These are phyloP conservation scores for Pyrrhoderma lamaoense DNA, from an alignment of 1,284 basidiomycete genomes.

Conservation along the genomic window DNA sequence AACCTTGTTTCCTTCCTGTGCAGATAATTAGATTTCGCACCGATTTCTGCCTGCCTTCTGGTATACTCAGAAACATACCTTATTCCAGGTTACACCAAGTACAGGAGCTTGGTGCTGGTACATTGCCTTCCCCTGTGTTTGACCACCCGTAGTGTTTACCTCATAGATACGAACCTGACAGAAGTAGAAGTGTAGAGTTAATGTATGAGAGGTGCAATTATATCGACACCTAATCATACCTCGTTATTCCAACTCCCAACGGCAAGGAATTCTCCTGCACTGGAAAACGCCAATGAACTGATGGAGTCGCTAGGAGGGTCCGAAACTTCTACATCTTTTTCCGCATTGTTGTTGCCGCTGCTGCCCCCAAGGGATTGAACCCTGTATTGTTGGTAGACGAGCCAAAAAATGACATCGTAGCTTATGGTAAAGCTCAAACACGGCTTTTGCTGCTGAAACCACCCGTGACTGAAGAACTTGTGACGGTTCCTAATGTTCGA, in stretches of 20 bases:
- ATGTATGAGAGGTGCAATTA: constrained; percentile 2
- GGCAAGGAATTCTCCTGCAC: constrained; percentile 61
- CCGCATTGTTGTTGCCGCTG: constrained; percentile 17
- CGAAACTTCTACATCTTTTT: constrained; percentile 60
- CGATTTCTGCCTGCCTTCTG: too few species aligned
- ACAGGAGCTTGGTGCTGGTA: constrained; percentile 81
- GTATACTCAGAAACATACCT: constrained; percentile 32
- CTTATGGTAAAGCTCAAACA: too few species aligned
- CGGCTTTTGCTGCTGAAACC: too few species aligned
- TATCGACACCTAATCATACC: constrained; percentile 35
- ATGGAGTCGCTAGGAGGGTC: constrained; percentile 72
- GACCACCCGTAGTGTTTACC: constrained; percentile 40
- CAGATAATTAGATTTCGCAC: too few species aligned
- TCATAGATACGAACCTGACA: constrained; percentile 56
- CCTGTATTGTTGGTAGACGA: constrained; percentile 15
- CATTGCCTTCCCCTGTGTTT: constrained; percentile 73
- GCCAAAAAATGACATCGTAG: constrained; percentile 37
- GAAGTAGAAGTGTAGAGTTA: neutral
- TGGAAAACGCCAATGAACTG: constrained; percentile 61
- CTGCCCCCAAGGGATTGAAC: constrained; percentile 26
- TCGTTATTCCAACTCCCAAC: constrained; percentile 77
- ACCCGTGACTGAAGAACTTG: too few species aligned
- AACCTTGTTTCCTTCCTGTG: constrained; percentile 71
- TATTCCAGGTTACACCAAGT: constrained; percentile 78
- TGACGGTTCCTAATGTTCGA: too few species aligned